A percentile compares a stretch with the other conserved stretches of the same genome.
Evolutionary conservation across 805 yeast species (phyloP).

Genomic region (Kazachstania bromeliacearum): DNA sequence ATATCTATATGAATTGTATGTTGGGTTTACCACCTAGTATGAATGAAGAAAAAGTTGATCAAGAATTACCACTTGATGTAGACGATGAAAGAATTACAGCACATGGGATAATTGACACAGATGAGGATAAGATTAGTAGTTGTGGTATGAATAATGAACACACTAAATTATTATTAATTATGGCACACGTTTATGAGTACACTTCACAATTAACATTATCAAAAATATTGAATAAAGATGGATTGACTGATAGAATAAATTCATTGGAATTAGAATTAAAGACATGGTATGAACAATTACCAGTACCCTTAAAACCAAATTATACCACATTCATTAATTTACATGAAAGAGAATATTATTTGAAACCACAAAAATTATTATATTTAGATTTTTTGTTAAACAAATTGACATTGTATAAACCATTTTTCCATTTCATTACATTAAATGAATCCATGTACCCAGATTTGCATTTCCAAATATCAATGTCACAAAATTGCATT

Average conservation of each 20-base stretch:
- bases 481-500: constrained; percentile 74
- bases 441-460: constrained; percentile 32
- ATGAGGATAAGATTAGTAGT: constrained; percentile 35
- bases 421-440: constrained; percentile 63
- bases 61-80: constrained; percentile 71
- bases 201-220: constrained; percentile 5
- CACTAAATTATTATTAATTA: constrained; percentile 60
- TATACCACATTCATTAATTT: constrained; percentile 41
- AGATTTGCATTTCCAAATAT: constrained; percentile 49
- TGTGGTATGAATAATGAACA: constrained; percentile 80
- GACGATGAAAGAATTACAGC: constrained; percentile 82
- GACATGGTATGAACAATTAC: constrained; percentile 63
- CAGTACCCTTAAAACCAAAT: constrained; percentile 62
- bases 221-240: constrained; percentile 3
- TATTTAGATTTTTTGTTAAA: constrained; percentile 68
- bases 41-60: constrained; percentile 73
- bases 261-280: constrained; percentile 60
- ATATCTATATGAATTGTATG: constrained; percentile 78
- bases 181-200: constrained; percentile 26
- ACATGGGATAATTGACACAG: constrained; percentile 34
- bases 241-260: constrained; percentile 22
- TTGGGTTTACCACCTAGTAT: constrained; percentile 77
- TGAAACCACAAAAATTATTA: constrained; percentile 65
- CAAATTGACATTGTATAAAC: constrained; percentile 73
- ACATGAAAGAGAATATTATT: constrained; percentile 33